These are phyloP conservation scores for Serendipita sp. DNA, from an alignment of 768 basidiomycete genomes.

Conservation along the genomic window DNA sequence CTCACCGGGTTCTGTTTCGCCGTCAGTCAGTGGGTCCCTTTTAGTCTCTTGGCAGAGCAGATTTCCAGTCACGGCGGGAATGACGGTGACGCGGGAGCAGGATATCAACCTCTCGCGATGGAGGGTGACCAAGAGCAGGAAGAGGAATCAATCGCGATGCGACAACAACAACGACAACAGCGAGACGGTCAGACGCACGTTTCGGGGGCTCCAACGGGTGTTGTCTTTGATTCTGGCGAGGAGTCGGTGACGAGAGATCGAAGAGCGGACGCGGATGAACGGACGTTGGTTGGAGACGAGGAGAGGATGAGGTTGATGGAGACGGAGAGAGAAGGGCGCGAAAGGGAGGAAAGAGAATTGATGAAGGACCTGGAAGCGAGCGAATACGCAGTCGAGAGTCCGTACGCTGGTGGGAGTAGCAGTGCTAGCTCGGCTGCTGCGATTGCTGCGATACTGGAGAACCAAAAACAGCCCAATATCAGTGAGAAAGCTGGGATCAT, in stretches of 20 bases:
- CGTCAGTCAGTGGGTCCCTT: conserved; percentile 83
- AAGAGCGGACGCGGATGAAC: conserved; percentile 17
- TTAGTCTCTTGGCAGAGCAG: conserved; percentile 46
- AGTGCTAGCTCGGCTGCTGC: conserved; percentile 9
- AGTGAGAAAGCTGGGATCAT: conserved; percentile 82
- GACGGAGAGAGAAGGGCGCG: conserved; percentile 13
- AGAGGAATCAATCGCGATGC: background rate
- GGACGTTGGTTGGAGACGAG: conserved; percentile 17
- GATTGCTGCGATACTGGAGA: conserved; percentile 10
- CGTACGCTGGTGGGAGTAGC: background rate
- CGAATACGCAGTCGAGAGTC: conserved; percentile 9
- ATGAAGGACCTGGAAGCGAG: conserved; percentile 16
- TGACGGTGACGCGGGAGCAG: background rate
- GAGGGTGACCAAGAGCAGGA: background rate
- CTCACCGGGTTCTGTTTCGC: conserved; percentile 87
- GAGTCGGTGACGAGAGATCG: background rate
- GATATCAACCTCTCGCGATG: background rate
- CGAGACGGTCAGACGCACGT: no score
- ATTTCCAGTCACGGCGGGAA: background rate
- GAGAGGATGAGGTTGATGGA: conserved; percentile 11
- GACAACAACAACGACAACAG: background rate
- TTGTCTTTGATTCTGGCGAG: conserved; percentile 1
- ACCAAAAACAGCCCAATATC: conserved; percentile 22
- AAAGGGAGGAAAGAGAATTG: conserved; percentile 16
- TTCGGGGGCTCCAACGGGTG: background rate